Conservation (phyloP, 495 filamentous ascomycete species). For the Tuber magnatum region DNA sequence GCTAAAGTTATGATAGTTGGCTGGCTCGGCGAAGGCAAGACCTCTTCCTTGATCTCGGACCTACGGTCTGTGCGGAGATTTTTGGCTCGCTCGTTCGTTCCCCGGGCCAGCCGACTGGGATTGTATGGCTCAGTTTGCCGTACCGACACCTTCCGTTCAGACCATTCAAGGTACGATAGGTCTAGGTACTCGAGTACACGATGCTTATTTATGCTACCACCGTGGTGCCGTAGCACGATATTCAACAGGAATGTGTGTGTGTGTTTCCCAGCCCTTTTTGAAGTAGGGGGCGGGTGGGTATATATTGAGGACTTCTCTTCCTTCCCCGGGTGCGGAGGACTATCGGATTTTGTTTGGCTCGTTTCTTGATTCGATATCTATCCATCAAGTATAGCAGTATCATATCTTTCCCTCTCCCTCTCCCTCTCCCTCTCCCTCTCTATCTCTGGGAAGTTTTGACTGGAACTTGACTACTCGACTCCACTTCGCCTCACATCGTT, state of each 20-base stretch:
- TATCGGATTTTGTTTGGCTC: neutral
- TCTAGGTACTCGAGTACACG: conserved; percentile 3
- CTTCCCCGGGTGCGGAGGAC: neutral
- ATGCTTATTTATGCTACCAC: neutral
- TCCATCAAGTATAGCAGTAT: neutral
- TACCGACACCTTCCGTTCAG: neutral
- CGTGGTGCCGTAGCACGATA: neutral
- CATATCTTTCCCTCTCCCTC: neutral
- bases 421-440: neutral
- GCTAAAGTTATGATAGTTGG: too few species aligned
- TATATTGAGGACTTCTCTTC: neutral
- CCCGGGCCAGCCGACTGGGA: neutral
- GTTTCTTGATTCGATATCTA: neutral
- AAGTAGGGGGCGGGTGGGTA: neutral
- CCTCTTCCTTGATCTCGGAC: neutral
- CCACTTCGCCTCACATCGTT: neutral
- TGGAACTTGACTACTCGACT: neutral
- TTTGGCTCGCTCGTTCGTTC: neutral
- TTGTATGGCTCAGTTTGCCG: neutral
- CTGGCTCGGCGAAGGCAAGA: neutral
- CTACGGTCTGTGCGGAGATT: neutral
- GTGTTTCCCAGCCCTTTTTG: neutral
- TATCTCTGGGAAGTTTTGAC: neutral
- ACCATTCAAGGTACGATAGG: neutral
- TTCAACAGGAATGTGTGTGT: neutral